Percentiles rank a stretch among this genome's conserved stretches.
Evolutionary conservation across 2,329 filamentous ascomycete genomes (phyloP).

Genomic region (Purpureocillium lavendulum): DNA sequence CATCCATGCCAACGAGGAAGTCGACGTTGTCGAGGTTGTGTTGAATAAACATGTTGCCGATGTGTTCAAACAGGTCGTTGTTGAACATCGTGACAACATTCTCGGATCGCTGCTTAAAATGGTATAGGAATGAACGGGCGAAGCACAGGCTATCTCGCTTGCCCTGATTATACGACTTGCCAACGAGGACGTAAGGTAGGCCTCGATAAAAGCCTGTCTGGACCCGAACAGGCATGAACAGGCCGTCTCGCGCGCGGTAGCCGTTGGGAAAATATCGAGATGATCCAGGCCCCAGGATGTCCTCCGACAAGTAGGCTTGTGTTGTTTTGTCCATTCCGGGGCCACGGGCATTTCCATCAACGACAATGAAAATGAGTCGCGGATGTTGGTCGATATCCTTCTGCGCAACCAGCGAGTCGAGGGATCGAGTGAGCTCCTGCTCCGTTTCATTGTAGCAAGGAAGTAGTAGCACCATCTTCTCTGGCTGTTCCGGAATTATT

Average conservation of each 20-base stretch:
- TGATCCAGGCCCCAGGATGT: conserved; percentile 30
- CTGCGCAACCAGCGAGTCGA: conserved; percentile 37
- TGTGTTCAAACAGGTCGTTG: conserved; percentile 31
- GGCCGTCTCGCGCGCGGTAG: conserved; percentile 36
- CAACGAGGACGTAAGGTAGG: conserved; percentile 36
- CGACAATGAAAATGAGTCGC: conserved; percentile 36
- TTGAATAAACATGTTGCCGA: conserved; percentile 28
- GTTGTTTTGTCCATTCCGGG: conserved; percentile 40
- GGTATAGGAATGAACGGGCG: conserved; percentile 38
- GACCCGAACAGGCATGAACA: conserved; percentile 36
- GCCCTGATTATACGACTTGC: conserved; percentile 40
- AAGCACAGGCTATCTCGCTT: conserved; percentile 42
- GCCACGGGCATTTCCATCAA: conserved; percentile 37
- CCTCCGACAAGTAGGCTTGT: conserved; percentile 35
- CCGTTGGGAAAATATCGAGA: conserved; percentile 28
- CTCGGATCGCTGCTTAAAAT: conserved; percentile 34
- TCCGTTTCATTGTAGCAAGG: conserved; percentile 42
- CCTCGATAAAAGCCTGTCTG: conserved; percentile 35
- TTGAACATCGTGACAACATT: conserved; percentile 37
- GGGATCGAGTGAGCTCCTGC: conserved; percentile 32
- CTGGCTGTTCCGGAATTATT: conserved; percentile 25
- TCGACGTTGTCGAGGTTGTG: conserved; percentile 30
- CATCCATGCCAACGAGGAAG: conserved; percentile 38
- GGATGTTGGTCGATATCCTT: conserved; percentile 31
- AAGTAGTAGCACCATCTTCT: conserved; percentile 35